Percentiles rank a stretch among this genome's conserved stretches.
These are phyloP conservation scores for Plantago elongata DNA, from an alignment of 257 asterid species.

Conservation along the genomic window DNA sequence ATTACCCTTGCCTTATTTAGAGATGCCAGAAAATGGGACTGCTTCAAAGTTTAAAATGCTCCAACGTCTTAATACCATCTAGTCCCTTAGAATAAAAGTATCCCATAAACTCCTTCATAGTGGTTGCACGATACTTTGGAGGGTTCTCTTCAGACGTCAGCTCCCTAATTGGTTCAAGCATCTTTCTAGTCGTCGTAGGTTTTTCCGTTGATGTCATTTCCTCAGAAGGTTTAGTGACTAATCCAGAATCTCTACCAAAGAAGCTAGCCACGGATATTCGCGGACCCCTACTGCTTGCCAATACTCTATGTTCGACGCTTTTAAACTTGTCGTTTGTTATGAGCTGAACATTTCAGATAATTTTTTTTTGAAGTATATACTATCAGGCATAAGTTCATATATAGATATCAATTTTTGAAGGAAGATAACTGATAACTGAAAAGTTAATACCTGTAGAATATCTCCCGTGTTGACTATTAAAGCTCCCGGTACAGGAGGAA, in stretches of 20 bases:
- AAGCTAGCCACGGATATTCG: conserved; percentile 24
- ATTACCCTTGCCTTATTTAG: too few relatives aligned
- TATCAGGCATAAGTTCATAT: neutral
- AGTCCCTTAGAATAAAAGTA: conserved; percentile 13
- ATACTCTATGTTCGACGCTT: conserved; percentile 25
- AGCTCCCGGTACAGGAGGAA: conserved; percentile 29
- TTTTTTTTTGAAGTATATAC: too few relatives aligned
- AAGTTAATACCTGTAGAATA: conserved; percentile 32
- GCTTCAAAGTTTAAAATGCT: neutral
- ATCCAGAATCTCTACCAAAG: conserved; percentile 16
- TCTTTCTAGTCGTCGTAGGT: too few relatives aligned
- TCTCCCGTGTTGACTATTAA: conserved; percentile 21
- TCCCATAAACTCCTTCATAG: conserved; percentile 9
- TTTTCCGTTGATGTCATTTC: too few relatives aligned
- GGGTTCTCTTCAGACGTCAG: conserved; percentile 16
- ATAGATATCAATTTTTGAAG: neutral
- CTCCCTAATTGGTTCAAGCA: conserved; percentile 19
- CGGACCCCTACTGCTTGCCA: conserved; percentile 23
- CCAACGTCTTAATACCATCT: conserved; percentile 15
- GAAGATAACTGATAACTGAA: neutral
- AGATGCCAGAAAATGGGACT: too few relatives aligned
- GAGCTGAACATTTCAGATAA: neutral
- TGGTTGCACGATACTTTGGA: conserved; percentile 22
- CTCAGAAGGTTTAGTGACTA: neutral
- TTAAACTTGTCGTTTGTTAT: conserved; percentile 21